Base-by-base conservation (phyloP, 1,284 basidiomycete species). In the Moesziomyces globuligerus region DNA sequence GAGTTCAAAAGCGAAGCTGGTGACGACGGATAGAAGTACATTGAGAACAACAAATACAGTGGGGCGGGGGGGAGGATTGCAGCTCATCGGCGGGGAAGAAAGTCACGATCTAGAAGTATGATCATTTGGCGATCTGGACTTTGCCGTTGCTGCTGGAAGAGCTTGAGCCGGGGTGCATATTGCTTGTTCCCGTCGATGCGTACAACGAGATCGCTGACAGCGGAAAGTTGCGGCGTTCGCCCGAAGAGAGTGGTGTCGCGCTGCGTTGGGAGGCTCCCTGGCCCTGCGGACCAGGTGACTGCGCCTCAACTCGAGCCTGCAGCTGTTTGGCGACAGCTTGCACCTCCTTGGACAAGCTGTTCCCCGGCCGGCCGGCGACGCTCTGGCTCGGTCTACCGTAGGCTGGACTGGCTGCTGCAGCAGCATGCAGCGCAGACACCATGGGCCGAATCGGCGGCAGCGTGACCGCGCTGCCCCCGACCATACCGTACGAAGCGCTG, bases 221-320 rank as follows among this genome's bases (percentile, higher is more conserved):
- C 4, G 60, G 60, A 38, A 70, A 64, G 28, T 50, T 54, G 24
- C 67, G 50, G 13, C 67, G 59, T 26, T 70, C 59, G 24, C 60
- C 60, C 37, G 42, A 46, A 3, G 55, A 47, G 3, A 58, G n/a
- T 9, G 51, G 39, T 20, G 55, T 39, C n/a, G 51, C 32, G 7
- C 32, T 47, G 20, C 62, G 62, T 24, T 49, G 55, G 8, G 29
- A 37, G 10, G 48, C 21, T 21, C 38, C 34, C 5, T 24, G 48
- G n/a, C 39, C 25, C 10, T 58, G 61, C 1, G 50, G 34, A 15
- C 54, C 50, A 8, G 66, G 66, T 7, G 59, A 54, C 38, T 64
- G 67, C 32, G 67, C 67, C 43, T 70, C 51, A 7, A 70, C 67
- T 13, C 67, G 67, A 42, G 59, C 67, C 21, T 70, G 67, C 37